phyloP scores from a whole-genome alignment of 257 asterid genomes.

The Nicotiana attenuata region DNA sequence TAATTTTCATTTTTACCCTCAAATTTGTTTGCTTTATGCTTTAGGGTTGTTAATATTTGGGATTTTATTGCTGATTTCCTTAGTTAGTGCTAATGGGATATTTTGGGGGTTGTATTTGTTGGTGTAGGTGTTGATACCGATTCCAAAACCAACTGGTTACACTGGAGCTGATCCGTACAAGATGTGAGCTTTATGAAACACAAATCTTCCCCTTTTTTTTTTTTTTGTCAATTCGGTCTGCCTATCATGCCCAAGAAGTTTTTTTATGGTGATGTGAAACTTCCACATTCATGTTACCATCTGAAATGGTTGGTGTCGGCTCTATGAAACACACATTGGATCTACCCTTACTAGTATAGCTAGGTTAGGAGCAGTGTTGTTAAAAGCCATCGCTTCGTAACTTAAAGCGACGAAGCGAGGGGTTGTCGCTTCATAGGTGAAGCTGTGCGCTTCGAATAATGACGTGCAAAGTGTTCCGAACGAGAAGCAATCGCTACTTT shows the following conservation, averaged over 20 bases:
- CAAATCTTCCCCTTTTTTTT: not conserved
- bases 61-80: conserved; percentile 1
- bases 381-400: too few species aligned
- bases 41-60: not conserved
- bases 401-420: too few species aligned
- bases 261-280: not conserved
- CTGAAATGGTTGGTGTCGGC: too few species aligned
- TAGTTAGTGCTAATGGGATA: not conserved
- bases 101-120: not conserved
- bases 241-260: not conserved
- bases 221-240: not conserved
- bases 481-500: too few species aligned
- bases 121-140: conserved; percentile 72
- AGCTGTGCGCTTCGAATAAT: too few species aligned
- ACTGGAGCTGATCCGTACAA: conserved; percentile 97
- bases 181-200: conserved; percentile 44
- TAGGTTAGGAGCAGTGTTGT: too few species aligned
- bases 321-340: too few species aligned
- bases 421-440: too few species aligned
- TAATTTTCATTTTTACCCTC: conserved; percentile 14
- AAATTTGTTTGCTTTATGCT: not conserved
- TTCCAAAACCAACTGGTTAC: conserved; percentile 83
- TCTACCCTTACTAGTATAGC: too few species aligned
- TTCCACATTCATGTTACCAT: too few species aligned
- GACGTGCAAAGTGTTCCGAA: too few species aligned